phyloP scores from a whole-genome alignment of 306 rosid species.

The Dalbergia cochinchinensis region DNA sequence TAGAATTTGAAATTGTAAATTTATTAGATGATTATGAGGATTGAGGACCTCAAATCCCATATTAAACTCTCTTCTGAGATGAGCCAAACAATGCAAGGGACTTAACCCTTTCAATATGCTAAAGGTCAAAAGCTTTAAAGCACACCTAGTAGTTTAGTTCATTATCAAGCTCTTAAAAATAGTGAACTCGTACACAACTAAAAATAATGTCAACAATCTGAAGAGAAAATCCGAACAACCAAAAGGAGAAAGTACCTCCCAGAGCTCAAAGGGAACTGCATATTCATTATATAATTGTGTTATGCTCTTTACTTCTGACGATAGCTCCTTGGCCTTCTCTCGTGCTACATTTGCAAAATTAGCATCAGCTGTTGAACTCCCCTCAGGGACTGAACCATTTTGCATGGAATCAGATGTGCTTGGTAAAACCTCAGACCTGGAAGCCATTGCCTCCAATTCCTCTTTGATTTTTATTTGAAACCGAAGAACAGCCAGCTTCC shows the following conservation, averaged over 20 bases:
- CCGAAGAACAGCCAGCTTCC: slow-evolving; percentile 97
- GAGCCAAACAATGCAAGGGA: neutral
- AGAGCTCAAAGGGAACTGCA: slow-evolving; percentile 93
- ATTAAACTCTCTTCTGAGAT: slow-evolving; percentile 25
- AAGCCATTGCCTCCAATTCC: slow-evolving; percentile 80
- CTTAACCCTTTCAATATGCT: too few relatives aligned
- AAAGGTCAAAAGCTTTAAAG: neutral
- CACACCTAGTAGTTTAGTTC: slow-evolving; percentile 13
- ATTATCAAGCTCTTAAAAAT: slow-evolving; percentile 15
- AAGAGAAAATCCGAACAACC: slow-evolving; percentile 21
- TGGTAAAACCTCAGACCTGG: slow-evolving; percentile 68
- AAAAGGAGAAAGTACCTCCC: slow-evolving; percentile 82
- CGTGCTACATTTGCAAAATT: slow-evolving; percentile 56
- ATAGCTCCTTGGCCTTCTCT: slow-evolving; percentile 81
- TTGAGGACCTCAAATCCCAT: slow-evolving; percentile 14
- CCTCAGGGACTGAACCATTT: slow-evolving; percentile 60
- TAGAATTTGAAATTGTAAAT: neutral
- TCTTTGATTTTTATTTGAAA: slow-evolving; percentile 93
- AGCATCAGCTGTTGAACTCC: slow-evolving; percentile 53
- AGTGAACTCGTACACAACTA: slow-evolving; percentile 8
- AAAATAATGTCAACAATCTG: slow-evolving; percentile 23
- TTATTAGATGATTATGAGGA: slow-evolving; percentile 6
- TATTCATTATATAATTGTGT: slow-evolving; percentile 95
- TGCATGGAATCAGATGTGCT: slow-evolving; percentile 61
- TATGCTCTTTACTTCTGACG: slow-evolving; percentile 83